phyloP scores from a whole-genome alignment of 2,329 filamentous ascomycete genomes.

The Penicillium oxalicum region DNA sequence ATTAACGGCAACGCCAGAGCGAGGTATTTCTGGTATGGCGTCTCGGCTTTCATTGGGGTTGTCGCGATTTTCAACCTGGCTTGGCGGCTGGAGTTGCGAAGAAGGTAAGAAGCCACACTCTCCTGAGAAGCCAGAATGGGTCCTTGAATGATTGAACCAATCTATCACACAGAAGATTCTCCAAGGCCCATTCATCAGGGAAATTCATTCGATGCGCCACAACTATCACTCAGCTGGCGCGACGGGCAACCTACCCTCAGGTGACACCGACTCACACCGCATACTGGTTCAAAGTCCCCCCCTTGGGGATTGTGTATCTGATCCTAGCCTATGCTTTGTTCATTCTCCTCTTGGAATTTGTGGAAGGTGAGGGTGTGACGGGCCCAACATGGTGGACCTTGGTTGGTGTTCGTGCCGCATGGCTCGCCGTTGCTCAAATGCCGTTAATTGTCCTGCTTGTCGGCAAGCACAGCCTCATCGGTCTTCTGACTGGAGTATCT shows the following conservation, averaged over 20 bases:
- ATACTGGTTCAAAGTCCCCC: slow-evolving; percentile 19
- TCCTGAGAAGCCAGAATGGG: neutral
- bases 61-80: slow-evolving; percentile 25
- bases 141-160: slow-evolving; percentile 15
- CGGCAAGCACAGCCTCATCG: slow-evolving; percentile 35
- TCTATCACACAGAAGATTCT: slow-evolving; percentile 5
- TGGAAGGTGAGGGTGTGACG: slow-evolving; percentile 1
- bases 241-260: slow-evolving; percentile 32
- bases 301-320: slow-evolving; percentile 5
- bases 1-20: slow-evolving; percentile 32
- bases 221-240: slow-evolving; percentile 11
- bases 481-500: slow-evolving; percentile 23
- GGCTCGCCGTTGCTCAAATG: slow-evolving; percentile 34
- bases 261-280: slow-evolving; percentile 16
- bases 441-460: slow-evolving; percentile 36
- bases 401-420: slow-evolving; percentile 26
- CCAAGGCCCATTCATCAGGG: neutral
- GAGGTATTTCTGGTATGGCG: slow-evolving; percentile 37
- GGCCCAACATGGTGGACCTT: slow-evolving; percentile 5
- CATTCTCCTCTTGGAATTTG: slow-evolving; percentile 6
- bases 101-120: neutral
- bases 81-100: neutral
- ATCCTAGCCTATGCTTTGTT: slow-evolving; percentile 3
- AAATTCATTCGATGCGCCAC: slow-evolving; percentile 28
- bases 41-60: slow-evolving; percentile 30